Base-by-base conservation (phyloP, 768 basidiomycete genomes). In the Trichaptum fuscoviolaceum region DNA sequence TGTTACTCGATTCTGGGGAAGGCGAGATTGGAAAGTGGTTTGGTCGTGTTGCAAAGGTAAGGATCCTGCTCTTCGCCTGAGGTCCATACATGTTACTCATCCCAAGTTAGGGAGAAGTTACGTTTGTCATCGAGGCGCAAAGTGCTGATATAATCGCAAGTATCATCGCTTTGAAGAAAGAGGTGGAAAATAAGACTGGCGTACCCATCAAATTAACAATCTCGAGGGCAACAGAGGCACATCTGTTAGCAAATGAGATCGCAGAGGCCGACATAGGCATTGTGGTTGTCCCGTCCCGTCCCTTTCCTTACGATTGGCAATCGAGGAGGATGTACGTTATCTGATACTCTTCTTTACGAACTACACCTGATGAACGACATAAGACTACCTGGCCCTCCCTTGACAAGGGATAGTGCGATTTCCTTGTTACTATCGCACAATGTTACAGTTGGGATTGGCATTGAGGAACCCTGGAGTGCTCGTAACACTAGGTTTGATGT, bases 401-500 rank as follows among this genome's bases (percentile, higher is more conserved):
- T 93, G 15, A 84, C 90, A 8, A 79, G 82, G 76, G 69, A 84
- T 58, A 90, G 80, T 64, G 80, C 86, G 0, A 77, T 94, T 57
- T 79, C 84, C 25, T 81, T 81, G 63, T 83, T 98, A 24, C 73
- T 89, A 20, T 79, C 80, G 2, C 84, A 91, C 58, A 88, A 87
- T 27, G 91, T 97, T 18, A 86, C 85, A 6, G 87, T 93, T 35
- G 91, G 86, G 8, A 72, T 93, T 61, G 90, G 89, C 20, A 80
- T 88, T 60, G 76, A 82, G 59, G 85, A 87, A 67, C 83, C 84
- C 57, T 93, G 89, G 89, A 81, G 83, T 27, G 88, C 90, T 7
- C 85, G 91, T 26, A 93, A 90, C 72, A 82, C 90, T 10, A 85
- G 90, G 18, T 91, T 94, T 69, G 93, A 96, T 69, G 77, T 87